A percentile compares a stretch with the other conserved stretches of the same genome.
Conservation (phyloP, 139 green algal species). For the Chlorella sp. region DNA sequence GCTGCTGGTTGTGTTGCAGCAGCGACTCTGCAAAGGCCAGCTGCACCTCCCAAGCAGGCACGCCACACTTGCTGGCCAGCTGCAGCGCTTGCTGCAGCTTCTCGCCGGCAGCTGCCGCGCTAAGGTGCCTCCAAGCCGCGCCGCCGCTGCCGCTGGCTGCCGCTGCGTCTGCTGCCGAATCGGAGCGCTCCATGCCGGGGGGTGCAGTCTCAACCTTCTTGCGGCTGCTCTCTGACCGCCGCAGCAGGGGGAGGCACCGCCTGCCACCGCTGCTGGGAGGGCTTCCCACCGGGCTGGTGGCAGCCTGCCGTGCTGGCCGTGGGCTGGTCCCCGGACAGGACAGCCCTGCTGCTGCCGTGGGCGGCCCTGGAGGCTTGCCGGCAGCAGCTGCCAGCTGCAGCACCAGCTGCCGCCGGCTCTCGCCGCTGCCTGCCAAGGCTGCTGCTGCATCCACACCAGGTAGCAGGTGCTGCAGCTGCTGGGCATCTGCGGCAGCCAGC, state of each 20-base stretch:
- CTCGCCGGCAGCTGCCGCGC: background rate
- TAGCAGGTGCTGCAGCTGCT: slow-evolving; percentile 32
- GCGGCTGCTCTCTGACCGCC: background rate
- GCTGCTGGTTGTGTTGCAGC: slow-evolving; percentile 12
- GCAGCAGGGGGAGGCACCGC: no score
- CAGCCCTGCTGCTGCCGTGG: background rate
- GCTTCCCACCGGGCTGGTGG: no score
- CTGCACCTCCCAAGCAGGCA: slow-evolving; percentile 27
- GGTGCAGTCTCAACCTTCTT: background rate
- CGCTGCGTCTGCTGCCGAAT: background rate
- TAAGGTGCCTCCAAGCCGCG: background rate
- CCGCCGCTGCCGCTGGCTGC: background rate
- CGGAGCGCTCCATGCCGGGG: background rate
- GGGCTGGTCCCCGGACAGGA: background rate
- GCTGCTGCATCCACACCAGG: slow-evolving; percentile 20
- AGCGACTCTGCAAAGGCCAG: slow-evolving; percentile 3
- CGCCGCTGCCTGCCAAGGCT: background rate
- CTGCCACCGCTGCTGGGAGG: no score
- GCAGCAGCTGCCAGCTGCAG: slow-evolving; percentile 32
- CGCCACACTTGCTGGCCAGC: background rate
- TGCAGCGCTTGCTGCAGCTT: slow-evolving; percentile 14
- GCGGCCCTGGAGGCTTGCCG: background rate
- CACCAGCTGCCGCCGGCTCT: slow-evolving; percentile 1
- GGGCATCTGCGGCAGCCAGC: slow-evolving; percentile 6
- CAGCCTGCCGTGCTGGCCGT: background rate